Evolutionary conservation across 345 rosid genomes (phyloP), one percentile per base, ranked within the genome.

Genomic region (Diplotaxis tenuifolia): DNA sequence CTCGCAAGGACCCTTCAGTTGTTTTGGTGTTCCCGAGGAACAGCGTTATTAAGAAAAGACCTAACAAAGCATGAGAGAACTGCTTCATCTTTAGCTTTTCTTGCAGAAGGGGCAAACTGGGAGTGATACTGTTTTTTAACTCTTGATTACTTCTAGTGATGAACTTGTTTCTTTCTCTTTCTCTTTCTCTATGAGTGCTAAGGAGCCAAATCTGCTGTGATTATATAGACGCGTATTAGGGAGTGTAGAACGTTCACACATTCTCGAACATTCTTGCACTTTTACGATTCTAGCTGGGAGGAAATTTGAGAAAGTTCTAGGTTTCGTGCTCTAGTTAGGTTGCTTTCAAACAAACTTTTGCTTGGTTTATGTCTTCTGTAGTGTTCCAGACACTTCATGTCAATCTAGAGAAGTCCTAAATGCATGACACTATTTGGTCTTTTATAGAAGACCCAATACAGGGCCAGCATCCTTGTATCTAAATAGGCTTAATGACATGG

Each of bases 1-100:
- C 94, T 54, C 82, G 80, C 52, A 85, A 78, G 4, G 87, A 82
- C 9, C 76, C 82, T 27, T 73, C 38, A 9, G 78, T 58, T 25
- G 81, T 59, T 12, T 49, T 52, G 36, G 40, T 32, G 25, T 25
- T 64, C 18, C 61, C 71, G 5, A 80, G 49, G 60, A 74, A 74
- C 12, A 80, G 56, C 32, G 74, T 54, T 15, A 32, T 2, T 2
- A 80, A 9, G 40, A 74, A 36, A 62, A 78, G 32, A 60, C 71
- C 20, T 3, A 69, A 31, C 27, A 60, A 36, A 21, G 25, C 23
- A 38, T 59, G 42, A 19, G 7, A 42, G 42, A 47, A 20, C 5
- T 62, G 42, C 21, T 23, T 71, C 56, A 71, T 76, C 70, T 79
- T 45, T 55, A 4, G 8, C 0, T 29, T 22, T 72, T 55, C 66